Percentiles rank a stretch among this genome's conserved stretches.
These are phyloP conservation scores for Aphanocladium album DNA, from an alignment of 2,329 filamentous ascomycete genomes.

Conservation along the genomic window DNA sequence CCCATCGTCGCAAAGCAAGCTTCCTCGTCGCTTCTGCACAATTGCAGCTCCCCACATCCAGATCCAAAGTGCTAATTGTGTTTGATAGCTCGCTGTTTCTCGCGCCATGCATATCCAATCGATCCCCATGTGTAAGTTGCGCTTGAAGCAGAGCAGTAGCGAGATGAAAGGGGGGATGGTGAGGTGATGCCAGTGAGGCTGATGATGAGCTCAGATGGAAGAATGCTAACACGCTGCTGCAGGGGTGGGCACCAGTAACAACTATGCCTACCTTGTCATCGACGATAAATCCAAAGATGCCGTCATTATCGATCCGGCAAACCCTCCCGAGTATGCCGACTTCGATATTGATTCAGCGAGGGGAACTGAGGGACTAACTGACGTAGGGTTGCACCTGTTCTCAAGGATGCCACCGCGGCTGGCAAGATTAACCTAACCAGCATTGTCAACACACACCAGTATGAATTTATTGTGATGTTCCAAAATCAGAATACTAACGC, in stretches of 20 bases:
- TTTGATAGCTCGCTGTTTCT: slow-evolving; percentile 18
- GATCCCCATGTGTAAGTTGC: slow-evolving; percentile 76
- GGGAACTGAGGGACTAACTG: background rate
- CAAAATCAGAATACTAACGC: slow-evolving; percentile 6
- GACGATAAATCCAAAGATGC: slow-evolving; percentile 75
- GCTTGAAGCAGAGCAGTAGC: background rate
- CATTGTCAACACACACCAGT: slow-evolving; percentile 98
- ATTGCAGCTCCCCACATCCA: background rate
- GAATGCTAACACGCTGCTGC: background rate
- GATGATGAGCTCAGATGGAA: background rate
- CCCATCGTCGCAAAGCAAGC: background rate
- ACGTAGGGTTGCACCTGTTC: slow-evolving; percentile 51
- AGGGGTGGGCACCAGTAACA: slow-evolving; percentile 76
- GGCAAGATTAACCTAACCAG: slow-evolving; percentile 77
- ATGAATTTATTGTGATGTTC: slow-evolving; percentile 32
- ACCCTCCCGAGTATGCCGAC: slow-evolving; percentile 67
- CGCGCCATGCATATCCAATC: slow-evolving; percentile 74
- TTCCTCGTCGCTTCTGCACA: background rate
- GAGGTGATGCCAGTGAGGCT: slow-evolving; percentile 10
- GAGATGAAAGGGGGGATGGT: background rate
- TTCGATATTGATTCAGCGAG: background rate
- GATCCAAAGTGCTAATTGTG: background rate
- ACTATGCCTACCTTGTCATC: slow-evolving; percentile 79
- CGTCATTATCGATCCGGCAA: slow-evolving; percentile 74
- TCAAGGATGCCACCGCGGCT: slow-evolving; percentile 67